Conservation (phyloP, 164 flowering plant genomes). For the Stephania cephalantha region DNA sequence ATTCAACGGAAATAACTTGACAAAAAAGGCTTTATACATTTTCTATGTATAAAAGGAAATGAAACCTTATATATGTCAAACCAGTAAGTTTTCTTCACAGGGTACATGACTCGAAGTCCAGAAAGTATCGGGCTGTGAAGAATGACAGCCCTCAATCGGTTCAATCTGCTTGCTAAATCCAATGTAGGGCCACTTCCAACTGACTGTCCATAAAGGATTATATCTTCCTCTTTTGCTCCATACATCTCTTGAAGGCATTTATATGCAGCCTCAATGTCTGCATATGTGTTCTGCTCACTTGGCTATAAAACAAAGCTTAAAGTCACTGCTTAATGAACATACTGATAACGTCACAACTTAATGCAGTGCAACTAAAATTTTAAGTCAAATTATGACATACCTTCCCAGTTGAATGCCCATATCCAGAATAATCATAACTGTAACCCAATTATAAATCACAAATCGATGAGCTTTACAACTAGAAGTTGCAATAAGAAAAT, state of each 20-base stretch:
- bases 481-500: neutral
- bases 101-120: slow-evolving; percentile 87
- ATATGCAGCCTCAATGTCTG: slow-evolving; percentile 84
- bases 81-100: slow-evolving; percentile 77
- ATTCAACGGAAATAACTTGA: neutral
- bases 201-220: slow-evolving; percentile 81
- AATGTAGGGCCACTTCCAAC: slow-evolving; percentile 92
- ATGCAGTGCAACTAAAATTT: neutral
- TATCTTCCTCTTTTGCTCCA: slow-evolving; percentile 73
- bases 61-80: slow-evolving; percentile 84
- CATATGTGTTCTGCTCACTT: slow-evolving; percentile 76
- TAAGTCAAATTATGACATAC: slow-evolving; percentile 25
- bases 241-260: slow-evolving; percentile 63
- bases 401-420: slow-evolving; percentile 90
- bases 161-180: slow-evolving; percentile 60
- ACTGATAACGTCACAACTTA: neutral
- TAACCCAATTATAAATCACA: slow-evolving; percentile 2
- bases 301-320: slow-evolving; percentile 36
- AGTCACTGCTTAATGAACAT: neutral
- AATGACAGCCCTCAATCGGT: slow-evolving; percentile 68
- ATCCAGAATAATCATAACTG: slow-evolving; percentile 90
- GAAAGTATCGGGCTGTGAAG: slow-evolving; percentile 82
- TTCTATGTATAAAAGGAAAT: neutral
- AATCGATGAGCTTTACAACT: neutral
- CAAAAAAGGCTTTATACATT: neutral